phyloP scores from a whole-genome alignment of 345 rosid species.

The Brassica rapa region DNA sequence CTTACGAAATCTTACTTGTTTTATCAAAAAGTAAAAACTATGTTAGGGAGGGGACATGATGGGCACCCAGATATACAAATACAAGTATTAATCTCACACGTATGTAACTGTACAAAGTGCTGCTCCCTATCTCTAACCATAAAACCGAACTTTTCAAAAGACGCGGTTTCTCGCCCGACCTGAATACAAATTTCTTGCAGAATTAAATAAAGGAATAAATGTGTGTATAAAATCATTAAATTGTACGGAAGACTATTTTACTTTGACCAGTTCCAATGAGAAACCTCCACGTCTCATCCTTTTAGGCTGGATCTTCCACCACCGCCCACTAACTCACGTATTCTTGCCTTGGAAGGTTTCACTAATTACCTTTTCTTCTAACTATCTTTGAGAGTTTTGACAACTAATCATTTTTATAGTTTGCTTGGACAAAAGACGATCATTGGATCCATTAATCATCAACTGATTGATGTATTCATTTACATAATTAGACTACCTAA shows the following conservation, averaged over 20 bases:
- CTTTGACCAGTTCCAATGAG: constrained; percentile 19
- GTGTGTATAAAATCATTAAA: background rate
- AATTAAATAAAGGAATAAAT: background rate
- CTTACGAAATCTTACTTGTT: background rate
- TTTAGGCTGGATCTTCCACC: constrained; percentile 11
- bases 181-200: background rate
- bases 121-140: constrained; percentile 14
- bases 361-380: constrained; percentile 31
- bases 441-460: constrained; percentile 10
- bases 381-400: constrained; percentile 12
- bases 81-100: constrained; percentile 4
- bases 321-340: constrained; percentile 18
- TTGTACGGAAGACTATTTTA: constrained; percentile 15
- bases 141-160: constrained; percentile 45
- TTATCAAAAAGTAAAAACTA: background rate
- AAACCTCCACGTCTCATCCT: constrained; percentile 21
- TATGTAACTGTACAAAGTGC: background rate
- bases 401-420: background rate
- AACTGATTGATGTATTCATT: background rate
- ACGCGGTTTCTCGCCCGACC: constrained; percentile 55
- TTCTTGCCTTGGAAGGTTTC: constrained; percentile 51
- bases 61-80: constrained; percentile 30
- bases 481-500: background rate
- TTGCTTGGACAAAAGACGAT: background rate
- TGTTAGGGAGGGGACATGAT: constrained; percentile 20